Conservation (phyloP, 2,329 filamentous ascomycete genomes). For the Aspergillus aculeatinus region DNA sequence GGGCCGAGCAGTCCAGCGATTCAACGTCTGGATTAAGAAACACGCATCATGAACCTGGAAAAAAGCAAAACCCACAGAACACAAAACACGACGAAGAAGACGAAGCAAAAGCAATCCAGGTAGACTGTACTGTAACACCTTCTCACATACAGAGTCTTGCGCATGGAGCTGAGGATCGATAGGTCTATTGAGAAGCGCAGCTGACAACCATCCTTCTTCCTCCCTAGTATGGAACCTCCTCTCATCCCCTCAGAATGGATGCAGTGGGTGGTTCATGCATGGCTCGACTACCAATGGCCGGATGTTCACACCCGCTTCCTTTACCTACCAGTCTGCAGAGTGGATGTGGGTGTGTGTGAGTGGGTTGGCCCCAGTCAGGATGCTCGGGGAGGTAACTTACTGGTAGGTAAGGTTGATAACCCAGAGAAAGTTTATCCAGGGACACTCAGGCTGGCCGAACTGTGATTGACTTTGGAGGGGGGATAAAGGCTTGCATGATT, state of each 20-base stretch:
- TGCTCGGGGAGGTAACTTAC: neutral
- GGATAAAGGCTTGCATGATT: neutral
- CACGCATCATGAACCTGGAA: neutral
- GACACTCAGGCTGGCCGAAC: neutral
- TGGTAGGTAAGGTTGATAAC: constrained; percentile 7
- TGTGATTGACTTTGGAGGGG: neutral
- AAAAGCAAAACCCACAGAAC: neutral
- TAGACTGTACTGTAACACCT: neutral
- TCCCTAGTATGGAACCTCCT: constrained; percentile 3
- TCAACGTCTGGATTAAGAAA: neutral
- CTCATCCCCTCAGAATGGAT: constrained; percentile 5
- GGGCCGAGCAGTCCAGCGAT: neutral
- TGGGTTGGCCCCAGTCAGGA: constrained; percentile 2
- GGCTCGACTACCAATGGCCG: constrained; percentile 6
- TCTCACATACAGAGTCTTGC: neutral
- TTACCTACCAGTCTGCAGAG: neutral
- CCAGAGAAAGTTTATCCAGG: constrained; percentile 11
- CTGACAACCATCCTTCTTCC: constrained; percentile 11
- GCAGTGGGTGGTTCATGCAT: constrained; percentile 17
- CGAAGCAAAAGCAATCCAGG: neutral
- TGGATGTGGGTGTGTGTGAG: neutral
- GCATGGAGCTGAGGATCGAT: constrained; percentile 15
- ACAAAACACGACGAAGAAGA: neutral
- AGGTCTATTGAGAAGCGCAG: constrained; percentile 18
- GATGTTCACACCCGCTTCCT: neutral